phyloP scores from a whole-genome alignment of 768 basidiomycete genomes.

The Gyrodon lividus region DNA sequence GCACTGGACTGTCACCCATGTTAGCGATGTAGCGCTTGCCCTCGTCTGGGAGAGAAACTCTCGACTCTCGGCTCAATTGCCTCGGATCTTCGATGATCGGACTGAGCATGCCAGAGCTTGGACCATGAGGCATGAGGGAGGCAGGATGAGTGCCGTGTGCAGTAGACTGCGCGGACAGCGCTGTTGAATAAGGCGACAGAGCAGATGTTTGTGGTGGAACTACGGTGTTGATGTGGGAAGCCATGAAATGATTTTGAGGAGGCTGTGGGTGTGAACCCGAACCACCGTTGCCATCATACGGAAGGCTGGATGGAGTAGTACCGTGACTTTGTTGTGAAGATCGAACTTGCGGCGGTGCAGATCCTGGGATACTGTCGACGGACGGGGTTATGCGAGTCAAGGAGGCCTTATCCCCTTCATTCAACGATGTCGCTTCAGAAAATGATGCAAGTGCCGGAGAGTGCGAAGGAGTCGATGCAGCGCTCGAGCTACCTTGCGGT shows the following conservation, averaged over 20 bases:
- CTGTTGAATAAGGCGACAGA: slow-evolving; percentile 5
- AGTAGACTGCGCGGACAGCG: slow-evolving; percentile 15
- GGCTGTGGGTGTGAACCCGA: slow-evolving; percentile 10
- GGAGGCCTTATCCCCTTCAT: slow-evolving; percentile 11
- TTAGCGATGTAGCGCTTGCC: slow-evolving; percentile 69
- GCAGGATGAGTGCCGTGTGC: slow-evolving; percentile 9
- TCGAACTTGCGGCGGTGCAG: slow-evolving; percentile 4
- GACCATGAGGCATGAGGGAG: slow-evolving; percentile 16
- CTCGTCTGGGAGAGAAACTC: slow-evolving; percentile 73
- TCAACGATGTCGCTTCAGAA: slow-evolving; percentile 28
- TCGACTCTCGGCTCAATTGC: slow-evolving; percentile 60
- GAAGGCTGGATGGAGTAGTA: not conserved
- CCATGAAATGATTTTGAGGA: slow-evolving; percentile 34
- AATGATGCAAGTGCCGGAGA: not conserved
- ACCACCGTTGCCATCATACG: slow-evolving; percentile 1
- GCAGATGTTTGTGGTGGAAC: slow-evolving; percentile 13
- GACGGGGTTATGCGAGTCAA: slow-evolving; percentile 4
- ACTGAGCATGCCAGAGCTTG: slow-evolving; percentile 15
- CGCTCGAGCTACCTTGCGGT: slow-evolving; percentile 7
- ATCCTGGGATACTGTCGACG: slow-evolving; percentile 1
- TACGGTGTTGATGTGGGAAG: slow-evolving; percentile 27
- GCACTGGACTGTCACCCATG: slow-evolving; percentile 61
- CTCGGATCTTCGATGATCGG: slow-evolving; percentile 33
- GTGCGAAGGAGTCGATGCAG: slow-evolving; percentile 11
- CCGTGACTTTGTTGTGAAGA: slow-evolving; percentile 12